Base-by-base conservation (phyloP, 805 yeast genomes). In the Maudiozyma pseudohumilis region DNA sequence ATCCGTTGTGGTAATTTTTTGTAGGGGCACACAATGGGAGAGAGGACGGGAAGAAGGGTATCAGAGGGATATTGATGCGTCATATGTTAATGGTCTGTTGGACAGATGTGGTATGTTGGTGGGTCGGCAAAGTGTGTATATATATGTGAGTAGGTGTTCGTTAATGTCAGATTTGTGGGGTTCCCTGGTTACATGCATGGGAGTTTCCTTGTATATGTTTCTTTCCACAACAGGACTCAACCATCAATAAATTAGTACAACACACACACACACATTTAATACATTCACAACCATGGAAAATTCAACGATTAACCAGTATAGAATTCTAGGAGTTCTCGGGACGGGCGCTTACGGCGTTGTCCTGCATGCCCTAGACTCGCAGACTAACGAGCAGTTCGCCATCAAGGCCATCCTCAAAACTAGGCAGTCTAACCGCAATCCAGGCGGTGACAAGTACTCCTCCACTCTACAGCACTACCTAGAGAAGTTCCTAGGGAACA, bases 311-410 rank as follows among this genome's bases (percentile, higher is more conserved):
- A 63, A 60, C 41, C 70, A 74, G 46, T 70, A 80, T 34, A 45
- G 44, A 33, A 42, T 50, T 9, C 29, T 46, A 6, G 23, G 39
- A 12, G 48, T 42, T 26, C 33, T 53, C 9, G 95, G 95, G 6
- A 72, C 89, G 0, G 96, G 96, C 20, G 87, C 94, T 17, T 86
- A 79, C 50, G 94, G 94, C 4, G 66, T 80, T 23, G 89, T 86
- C 6, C 84, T 80, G 63, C 66, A 74, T 13, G 87, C 84, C 3
- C 59, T 69, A 41, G 80, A 85, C 52, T 45, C 67, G 16, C 51
- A 47, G 30, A 69, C 80, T 0, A 67, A 70, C 13, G 59, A 65
- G 34, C 60, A 64, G 16, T 77, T 66, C 48, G 95, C 95, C 2
- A 74, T 87, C 42, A 86, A 86, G 55, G 75, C 80, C 37, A 66